A percentile compares a stretch with the other conserved stretches of the same genome.
phyloP scores from a whole-genome alignment of 139 green algal genomes.

The Chlamydomonas sp. region DNA sequence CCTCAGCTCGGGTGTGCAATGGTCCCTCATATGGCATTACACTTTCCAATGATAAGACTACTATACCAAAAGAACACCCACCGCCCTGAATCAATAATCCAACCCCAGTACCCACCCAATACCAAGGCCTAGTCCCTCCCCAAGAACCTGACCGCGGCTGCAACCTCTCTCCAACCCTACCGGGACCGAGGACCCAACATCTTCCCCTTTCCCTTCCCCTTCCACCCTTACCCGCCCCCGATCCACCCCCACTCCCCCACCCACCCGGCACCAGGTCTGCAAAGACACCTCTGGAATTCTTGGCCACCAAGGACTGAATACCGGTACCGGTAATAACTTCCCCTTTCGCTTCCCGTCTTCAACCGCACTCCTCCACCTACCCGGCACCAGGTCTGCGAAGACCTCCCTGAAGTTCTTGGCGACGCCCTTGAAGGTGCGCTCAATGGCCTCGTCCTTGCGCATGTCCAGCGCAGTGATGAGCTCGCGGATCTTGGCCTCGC shows the following conservation, averaged over 20 bases:
- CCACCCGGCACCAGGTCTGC: slow-evolving; percentile 90
- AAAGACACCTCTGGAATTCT: slow-evolving; percentile 69
- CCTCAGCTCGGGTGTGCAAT: too few relatives aligned
- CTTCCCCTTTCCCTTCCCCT: background rate
- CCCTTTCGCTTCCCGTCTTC: background rate
- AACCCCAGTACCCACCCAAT: too few relatives aligned
- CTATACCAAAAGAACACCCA: too few relatives aligned
- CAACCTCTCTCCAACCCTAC: too few relatives aligned
- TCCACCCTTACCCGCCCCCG: background rate
- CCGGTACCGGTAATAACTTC: background rate
- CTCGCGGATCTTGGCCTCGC: slow-evolving; percentile 69
- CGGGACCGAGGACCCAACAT: background rate
- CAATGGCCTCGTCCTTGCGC: slow-evolving; percentile 97
- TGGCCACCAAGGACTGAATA: too few relatives aligned
- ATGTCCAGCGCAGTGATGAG: slow-evolving; percentile 88
- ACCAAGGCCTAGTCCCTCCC: too few relatives aligned
- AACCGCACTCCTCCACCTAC: slow-evolving; percentile 47
- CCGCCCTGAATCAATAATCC: too few relatives aligned
- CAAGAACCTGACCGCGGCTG: too few relatives aligned
- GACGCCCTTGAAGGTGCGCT: slow-evolving; percentile 98
- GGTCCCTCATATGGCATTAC: too few relatives aligned
- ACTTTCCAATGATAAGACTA: too few relatives aligned
- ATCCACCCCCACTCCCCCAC: slow-evolving; percentile 22
- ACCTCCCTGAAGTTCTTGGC: slow-evolving; percentile 95
- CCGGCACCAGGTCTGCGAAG: slow-evolving; percentile 83